A percentile compares a stretch with the other conserved stretches of the same genome.
These are phyloP conservation scores for Saturnispora kantuleensis DNA, from an alignment of 805 yeast species.

Conservation along the genomic window DNA sequence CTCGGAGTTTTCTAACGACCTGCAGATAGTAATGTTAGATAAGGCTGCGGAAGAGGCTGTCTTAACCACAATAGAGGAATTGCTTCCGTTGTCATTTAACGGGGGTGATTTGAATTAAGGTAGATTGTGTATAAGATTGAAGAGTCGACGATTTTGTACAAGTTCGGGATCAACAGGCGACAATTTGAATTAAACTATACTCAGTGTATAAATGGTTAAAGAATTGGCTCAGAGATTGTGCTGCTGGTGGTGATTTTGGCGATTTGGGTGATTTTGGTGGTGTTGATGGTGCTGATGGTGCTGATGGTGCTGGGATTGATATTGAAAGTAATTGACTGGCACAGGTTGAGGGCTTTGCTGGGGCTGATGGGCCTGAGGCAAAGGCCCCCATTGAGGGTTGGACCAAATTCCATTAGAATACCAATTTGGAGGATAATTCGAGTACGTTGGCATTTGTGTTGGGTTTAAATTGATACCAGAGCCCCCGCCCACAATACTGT, in stretches of 20 bases:
- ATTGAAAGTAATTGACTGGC: neutral
- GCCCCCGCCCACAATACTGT: slow-evolving; percentile 2
- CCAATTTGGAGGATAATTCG: slow-evolving; percentile 7
- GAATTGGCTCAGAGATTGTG: neutral
- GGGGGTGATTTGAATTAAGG: slow-evolving; percentile 47
- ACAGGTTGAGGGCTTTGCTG: neutral
- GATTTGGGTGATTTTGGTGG: neutral
- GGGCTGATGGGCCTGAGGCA: neutral
- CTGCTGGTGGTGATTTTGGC: neutral
- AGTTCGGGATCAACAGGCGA: too few relatives aligned
- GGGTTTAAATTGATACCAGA: neutral
- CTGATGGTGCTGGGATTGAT: neutral
- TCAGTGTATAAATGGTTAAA: too few relatives aligned
- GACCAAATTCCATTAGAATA: neutral
- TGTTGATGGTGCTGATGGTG: neutral
- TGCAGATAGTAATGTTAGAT: slow-evolving; percentile 64
- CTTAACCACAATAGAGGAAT: slow-evolving; percentile 43
- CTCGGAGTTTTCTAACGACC: slow-evolving; percentile 58
- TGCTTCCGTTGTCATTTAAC: slow-evolving; percentile 80
- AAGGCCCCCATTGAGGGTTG: neutral
- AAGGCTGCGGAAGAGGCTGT: slow-evolving; percentile 37
- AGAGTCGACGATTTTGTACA: too few relatives aligned
- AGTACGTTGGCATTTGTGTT: neutral
- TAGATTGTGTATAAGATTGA: too few relatives aligned
- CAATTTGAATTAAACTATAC: too few relatives aligned